These are phyloP conservation scores for Suillus brevipes DNA, from an alignment of 768 basidiomycete species.

Conservation along the genomic window DNA sequence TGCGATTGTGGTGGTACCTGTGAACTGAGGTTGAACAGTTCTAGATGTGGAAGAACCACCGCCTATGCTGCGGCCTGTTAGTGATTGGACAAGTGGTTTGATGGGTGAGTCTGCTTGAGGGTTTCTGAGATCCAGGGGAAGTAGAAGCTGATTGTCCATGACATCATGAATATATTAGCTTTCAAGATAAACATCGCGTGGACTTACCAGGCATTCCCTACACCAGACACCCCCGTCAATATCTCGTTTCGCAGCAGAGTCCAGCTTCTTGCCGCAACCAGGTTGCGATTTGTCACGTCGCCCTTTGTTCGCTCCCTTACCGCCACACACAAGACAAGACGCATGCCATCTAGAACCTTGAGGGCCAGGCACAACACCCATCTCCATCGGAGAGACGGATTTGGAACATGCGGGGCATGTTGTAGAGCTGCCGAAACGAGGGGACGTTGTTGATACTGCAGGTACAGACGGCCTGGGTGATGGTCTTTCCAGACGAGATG, in stretches of 20 bases:
- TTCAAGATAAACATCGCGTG: background rate
- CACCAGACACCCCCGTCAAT: conserved; percentile 76
- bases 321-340: conserved; percentile 78
- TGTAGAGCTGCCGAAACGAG: conserved; percentile 41
- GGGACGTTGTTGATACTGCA: conserved; percentile 20
- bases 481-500: conserved; percentile 32
- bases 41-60: conserved; percentile 23
- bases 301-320: conserved; percentile 48
- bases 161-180: conserved; percentile 11
- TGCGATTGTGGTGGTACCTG: conserved; percentile 71
- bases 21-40: conserved; percentile 54
- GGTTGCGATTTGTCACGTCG: conserved; percentile 58
- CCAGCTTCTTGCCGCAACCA: conserved; percentile 81
- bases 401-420: conserved; percentile 76
- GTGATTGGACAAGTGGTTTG: conserved; percentile 45
- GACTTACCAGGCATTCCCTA: conserved; percentile 75
- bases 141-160: conserved; percentile 47
- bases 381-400: conserved; percentile 79
- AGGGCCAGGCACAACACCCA: conserved; percentile 83
- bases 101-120: conserved; percentile 56
- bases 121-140: conserved; percentile 48
- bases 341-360: conserved; percentile 82
- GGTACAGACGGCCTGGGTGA: conserved; percentile 15
- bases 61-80: conserved; percentile 40
- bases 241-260: conserved; percentile 79